phyloP scores from a whole-genome alignment of 352 stramenopile genomes.

The Globisporangium lucens region DNA sequence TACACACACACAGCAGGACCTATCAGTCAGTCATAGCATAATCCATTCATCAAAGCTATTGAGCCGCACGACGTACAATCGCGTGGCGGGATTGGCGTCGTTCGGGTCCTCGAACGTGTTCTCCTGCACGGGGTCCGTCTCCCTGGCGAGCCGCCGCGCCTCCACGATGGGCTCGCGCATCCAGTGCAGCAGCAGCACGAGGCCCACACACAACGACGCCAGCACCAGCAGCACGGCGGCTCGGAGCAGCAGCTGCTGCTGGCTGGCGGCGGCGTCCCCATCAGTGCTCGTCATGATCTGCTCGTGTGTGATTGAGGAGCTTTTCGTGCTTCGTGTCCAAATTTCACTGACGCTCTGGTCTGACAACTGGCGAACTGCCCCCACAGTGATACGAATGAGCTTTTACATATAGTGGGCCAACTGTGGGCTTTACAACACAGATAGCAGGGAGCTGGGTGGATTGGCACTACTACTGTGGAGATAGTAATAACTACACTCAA shows the following conservation, averaged over 20 bases:
- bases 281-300: conserved; percentile 14
- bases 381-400: not conserved
- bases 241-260: conserved; percentile 13
- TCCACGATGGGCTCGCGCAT: conserved; percentile 52
- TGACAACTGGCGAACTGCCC: too few relatives aligned
- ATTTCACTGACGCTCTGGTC: not conserved
- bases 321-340: not conserved
- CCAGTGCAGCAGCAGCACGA: conserved; percentile 51
- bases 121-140: conserved; percentile 53
- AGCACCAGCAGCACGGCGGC: conserved; percentile 24
- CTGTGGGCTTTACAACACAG: not conserved
- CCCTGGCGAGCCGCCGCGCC: conserved; percentile 44
- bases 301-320: not conserved
- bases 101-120: conserved; percentile 56
- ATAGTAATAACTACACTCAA: not conserved
- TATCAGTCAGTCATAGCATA: not conserved
- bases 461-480: not conserved
- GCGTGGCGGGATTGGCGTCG: conserved; percentile 23
- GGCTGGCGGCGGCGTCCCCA: not conserved
- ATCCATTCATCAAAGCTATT: not conserved
- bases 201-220: conserved; percentile 18
- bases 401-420: not conserved
- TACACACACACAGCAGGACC: not conserved
- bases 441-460: not conserved
- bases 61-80: conserved; percentile 28